Evolutionary conservation across 2,329 filamentous ascomycete species (phyloP).

Genomic region (Xylariaceae sp.): DNA sequence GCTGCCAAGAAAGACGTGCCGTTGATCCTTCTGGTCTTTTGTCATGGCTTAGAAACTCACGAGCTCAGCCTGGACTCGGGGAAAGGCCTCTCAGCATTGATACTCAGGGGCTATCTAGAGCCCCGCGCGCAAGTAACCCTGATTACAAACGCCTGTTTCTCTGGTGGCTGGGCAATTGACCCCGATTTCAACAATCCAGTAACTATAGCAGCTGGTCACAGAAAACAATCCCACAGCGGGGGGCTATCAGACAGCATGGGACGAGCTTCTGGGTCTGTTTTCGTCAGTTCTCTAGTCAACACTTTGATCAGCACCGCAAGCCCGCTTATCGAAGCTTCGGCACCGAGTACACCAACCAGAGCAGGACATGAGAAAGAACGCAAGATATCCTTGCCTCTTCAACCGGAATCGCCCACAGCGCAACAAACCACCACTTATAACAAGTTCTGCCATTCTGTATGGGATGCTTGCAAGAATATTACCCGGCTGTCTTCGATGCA

Average conservation of each 20-base stretch:
- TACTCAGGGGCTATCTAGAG: not conserved
- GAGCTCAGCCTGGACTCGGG: no score
- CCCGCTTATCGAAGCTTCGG: not conserved
- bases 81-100: no score
- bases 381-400: not conserved
- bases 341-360: not conserved
- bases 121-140: not conserved
- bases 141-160: not conserved
- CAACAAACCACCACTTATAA: not conserved
- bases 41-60: no score
- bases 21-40: no score
- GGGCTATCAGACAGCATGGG: not conserved
- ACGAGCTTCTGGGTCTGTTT: not conserved
- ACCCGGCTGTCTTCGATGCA: no score
- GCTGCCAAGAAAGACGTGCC: no score
- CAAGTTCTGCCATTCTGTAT: not conserved
- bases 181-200: not conserved
- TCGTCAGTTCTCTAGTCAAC: not conserved
- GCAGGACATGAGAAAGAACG: not conserved
- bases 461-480: not conserved
- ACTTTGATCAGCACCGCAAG: not conserved
- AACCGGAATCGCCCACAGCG: not conserved
- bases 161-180: not conserved
- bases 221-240: not conserved
- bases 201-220: not conserved